Conservation (phyloP, 2,329 filamentous ascomycete species). For the Aspergillus sp. region DNA sequence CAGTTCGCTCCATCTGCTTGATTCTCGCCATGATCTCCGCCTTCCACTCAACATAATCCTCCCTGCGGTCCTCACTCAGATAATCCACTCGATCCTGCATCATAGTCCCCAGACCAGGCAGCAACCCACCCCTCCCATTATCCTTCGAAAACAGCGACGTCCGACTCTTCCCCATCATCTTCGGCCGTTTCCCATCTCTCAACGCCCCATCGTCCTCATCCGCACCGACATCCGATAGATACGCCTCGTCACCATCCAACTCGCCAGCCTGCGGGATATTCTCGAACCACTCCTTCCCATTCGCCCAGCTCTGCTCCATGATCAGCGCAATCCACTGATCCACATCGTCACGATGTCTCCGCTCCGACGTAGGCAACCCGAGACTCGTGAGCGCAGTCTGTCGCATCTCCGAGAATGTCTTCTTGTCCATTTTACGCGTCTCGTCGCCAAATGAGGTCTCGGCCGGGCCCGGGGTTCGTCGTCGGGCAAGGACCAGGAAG, state of each 20-base stretch:
- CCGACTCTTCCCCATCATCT: conserved; percentile 13
- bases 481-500: conserved; percentile 47
- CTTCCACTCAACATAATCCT: conserved; percentile 47
- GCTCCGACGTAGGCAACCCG: conserved; percentile 43
- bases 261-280: conserved; percentile 49
- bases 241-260: conserved; percentile 34
- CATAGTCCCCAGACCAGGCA: conserved; percentile 51
- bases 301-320: conserved; percentile 48
- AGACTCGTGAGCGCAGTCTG: conserved; percentile 38
- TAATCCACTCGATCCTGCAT: conserved; percentile 51
- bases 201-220: conserved; percentile 35
- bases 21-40: conserved; percentile 41
- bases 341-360: conserved; percentile 51
- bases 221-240: conserved; percentile 33
- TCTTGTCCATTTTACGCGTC: conserved; percentile 38
- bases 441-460: conserved; percentile 8
- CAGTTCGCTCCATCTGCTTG: conserved; percentile 28
- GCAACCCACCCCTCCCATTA: conserved; percentile 35
- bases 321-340: conserved; percentile 62
- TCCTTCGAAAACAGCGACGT: conserved; percentile 12
- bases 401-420: conserved; percentile 42
- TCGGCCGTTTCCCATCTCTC: conserved; percentile 26
- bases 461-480: conserved; percentile 42
- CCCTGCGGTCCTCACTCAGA: conserved; percentile 44
- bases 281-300: conserved; percentile 67